These are phyloP conservation scores for Cyclotella kingstonii DNA, from an alignment of 108 stramenopile genomes.

Conservation along the genomic window DNA sequence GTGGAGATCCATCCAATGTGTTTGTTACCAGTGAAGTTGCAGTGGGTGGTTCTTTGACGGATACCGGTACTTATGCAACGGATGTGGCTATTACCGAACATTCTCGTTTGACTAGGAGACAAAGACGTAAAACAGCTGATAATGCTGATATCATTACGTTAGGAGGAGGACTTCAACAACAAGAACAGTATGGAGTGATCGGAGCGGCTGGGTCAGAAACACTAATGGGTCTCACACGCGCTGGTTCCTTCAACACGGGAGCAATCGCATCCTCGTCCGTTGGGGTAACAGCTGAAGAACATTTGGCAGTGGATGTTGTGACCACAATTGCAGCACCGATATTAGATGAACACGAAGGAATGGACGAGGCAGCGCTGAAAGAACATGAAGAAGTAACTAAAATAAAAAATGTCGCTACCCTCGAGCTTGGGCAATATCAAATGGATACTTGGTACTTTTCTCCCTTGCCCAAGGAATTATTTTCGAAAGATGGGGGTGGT, in stretches of 20 bases:
- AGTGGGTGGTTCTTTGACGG: neutral
- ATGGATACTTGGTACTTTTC: slow-evolving; percentile 99
- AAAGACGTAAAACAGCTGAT: slow-evolving; percentile 15
- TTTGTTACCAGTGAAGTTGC: slow-evolving; percentile 21
- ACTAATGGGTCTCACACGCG: too few relatives aligned
- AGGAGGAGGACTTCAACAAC: neutral
- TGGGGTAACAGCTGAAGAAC: slow-evolving; percentile 44
- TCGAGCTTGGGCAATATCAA: slow-evolving; percentile 87
- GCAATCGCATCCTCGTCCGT: too few relatives aligned
- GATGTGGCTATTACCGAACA: slow-evolving; percentile 1
- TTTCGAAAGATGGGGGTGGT: too few relatives aligned
- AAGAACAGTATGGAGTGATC: too few relatives aligned
- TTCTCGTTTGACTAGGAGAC: slow-evolving; percentile 17
- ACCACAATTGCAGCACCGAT: slow-evolving; percentile 84
- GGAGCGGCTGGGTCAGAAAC: too few relatives aligned
- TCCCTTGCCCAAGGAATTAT: slow-evolving; percentile 94
- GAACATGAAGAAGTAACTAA: slow-evolving; percentile 99
- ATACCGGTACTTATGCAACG: neutral
- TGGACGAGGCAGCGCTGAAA: slow-evolving; percentile 92
- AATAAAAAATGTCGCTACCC: slow-evolving; percentile 91
- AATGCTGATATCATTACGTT: slow-evolving; percentile 1
- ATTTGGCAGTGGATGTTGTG: slow-evolving; percentile 70
- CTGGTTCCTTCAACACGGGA: too few relatives aligned
- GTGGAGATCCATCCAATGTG: too few relatives aligned
- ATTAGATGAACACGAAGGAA: slow-evolving; percentile 97